Conservation (phyloP, 805 yeast species). For the Kodamaea kaohsiungensis region DNA sequence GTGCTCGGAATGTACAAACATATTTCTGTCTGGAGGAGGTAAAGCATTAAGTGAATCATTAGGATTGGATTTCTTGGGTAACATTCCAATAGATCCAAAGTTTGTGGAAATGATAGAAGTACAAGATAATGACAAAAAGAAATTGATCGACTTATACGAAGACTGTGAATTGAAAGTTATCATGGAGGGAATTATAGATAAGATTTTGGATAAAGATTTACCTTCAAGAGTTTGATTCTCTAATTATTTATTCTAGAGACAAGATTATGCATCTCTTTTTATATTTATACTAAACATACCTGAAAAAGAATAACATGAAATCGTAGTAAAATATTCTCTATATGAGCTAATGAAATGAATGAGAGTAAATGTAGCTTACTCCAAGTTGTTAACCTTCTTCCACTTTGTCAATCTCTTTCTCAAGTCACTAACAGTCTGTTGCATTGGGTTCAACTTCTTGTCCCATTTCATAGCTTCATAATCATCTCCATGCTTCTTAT, state of each 20-base stretch:
- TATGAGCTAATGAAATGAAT: not conserved
- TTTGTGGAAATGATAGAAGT: constrained; percentile 87
- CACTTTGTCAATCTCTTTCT: constrained; percentile 70
- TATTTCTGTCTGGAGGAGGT: constrained; percentile 95
- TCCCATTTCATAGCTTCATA: constrained; percentile 93
- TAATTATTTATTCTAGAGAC: not conserved
- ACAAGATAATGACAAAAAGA: constrained; percentile 40
- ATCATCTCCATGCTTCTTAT: constrained; percentile 83
- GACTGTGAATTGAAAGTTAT: constrained; percentile 37
- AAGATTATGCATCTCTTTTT: not conserved
- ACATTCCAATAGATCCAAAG: constrained; percentile 89
- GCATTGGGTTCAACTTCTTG: constrained; percentile 75
- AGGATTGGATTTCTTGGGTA: constrained; percentile 72
- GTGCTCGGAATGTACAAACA: constrained; percentile 89
- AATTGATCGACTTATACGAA: constrained; percentile 36
- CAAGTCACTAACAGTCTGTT: constrained; percentile 83
- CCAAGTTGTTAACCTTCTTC: constrained; percentile 47
- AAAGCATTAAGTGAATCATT: constrained; percentile 61
- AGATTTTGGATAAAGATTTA: constrained; percentile 30
- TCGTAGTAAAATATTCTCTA: not conserved
- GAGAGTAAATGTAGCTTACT: not conserved
- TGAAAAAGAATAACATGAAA: not conserved
- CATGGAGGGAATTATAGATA: constrained; percentile 37
- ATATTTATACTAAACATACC: not conserved
- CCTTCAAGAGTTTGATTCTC: constrained; percentile 23